phyloP scores from a whole-genome alignment of 768 basidiomycete genomes.

The Clitopilus passeckerianus region DNA sequence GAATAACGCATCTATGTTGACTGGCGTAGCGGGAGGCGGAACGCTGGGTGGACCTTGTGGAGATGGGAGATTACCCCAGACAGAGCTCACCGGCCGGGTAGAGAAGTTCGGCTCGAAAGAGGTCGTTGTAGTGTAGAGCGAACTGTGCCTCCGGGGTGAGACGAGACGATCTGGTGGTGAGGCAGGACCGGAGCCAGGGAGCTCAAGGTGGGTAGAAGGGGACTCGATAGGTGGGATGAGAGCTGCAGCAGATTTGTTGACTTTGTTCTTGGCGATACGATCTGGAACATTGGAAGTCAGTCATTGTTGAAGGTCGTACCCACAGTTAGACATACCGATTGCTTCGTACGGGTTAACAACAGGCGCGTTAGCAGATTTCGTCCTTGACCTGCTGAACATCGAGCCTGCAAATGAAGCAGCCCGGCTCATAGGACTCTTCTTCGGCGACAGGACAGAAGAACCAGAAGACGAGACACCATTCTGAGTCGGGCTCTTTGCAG shows the following conservation, averaged over 20 bases:
- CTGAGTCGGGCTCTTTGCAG: conserved; percentile 35
- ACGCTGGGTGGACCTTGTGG: not conserved
- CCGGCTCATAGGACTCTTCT: conserved; percentile 39
- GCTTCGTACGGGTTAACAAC: conserved; percentile 23
- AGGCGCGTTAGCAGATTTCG: conserved; percentile 42
- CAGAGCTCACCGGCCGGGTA: conserved; percentile 11
- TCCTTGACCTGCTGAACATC: conserved; percentile 49
- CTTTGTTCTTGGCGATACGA: conserved; percentile 6
- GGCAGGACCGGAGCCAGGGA: conserved; percentile 10
- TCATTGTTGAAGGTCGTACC: not conserved
- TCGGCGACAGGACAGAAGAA: conserved; percentile 33
- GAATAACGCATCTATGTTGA: not conserved
- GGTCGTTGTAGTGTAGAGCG: conserved; percentile 12
- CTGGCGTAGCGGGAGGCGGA: not conserved
- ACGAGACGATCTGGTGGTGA: conserved; percentile 12
- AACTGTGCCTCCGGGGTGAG: conserved; percentile 14
- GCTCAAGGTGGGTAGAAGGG: conserved; percentile 13
- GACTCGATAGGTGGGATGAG: conserved; percentile 17
- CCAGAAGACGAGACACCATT: not conserved
- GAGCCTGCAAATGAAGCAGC: conserved; percentile 59
- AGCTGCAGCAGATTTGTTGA: conserved; percentile 9
- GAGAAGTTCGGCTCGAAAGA: conserved; percentile 13
- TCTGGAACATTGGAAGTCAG: conserved; percentile 4
- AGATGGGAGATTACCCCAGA: conserved; percentile 4
- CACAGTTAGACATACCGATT: conserved; percentile 31